phyloP scores from a whole-genome alignment of 192 early-diverging fungal species.

The Physocladia obscura region DNA sequence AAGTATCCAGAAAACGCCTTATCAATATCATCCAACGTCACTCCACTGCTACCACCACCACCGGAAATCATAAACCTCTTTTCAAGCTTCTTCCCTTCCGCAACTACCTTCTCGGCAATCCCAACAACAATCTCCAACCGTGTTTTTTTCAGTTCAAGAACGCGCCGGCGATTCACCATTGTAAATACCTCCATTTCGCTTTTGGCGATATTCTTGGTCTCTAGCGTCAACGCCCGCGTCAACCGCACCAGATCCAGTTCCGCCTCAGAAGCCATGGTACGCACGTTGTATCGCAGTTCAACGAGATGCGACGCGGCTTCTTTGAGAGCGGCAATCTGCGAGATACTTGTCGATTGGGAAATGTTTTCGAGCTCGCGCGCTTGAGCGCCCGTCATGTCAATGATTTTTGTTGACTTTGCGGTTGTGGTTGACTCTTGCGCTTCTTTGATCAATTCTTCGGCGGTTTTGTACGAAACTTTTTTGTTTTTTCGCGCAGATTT shows the following conservation, averaged over 20 bases:
- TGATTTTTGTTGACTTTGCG: constrained; percentile 63
- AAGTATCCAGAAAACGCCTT: constrained; percentile 51
- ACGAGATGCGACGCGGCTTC: constrained; percentile 63
- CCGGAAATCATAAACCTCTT: constrained; percentile 45
- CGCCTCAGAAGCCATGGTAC: constrained; percentile 70
- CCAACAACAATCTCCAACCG: constrained; percentile 37
- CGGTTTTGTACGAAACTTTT: constrained; percentile 71
- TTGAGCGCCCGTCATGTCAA: constrained; percentile 81
- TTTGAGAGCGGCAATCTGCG: constrained; percentile 33
- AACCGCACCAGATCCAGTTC: constrained; percentile 67
- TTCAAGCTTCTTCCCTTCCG: constrained; percentile 46
- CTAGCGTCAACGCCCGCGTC: constrained; percentile 54
- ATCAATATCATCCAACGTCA: constrained; percentile 12
- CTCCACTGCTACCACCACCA: constrained; percentile 27
- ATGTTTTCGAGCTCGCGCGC: constrained; percentile 42
- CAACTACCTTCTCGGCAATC: constrained; percentile 27
- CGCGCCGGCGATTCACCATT: constrained; percentile 41
- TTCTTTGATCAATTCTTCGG: constrained; percentile 68
- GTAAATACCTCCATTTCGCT: constrained; percentile 3
- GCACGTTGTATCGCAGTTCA: constrained; percentile 76
- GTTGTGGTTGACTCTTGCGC: constrained; percentile 11
- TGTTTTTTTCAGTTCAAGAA: constrained; percentile 15
- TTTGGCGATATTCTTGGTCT: constrained; percentile 34
- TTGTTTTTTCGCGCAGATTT: constrained; percentile 43
- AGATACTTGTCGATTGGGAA: constrained; percentile 33